Evolutionary conservation across 257 asterid species (phyloP), one percentile per base, ranked within the genome.

Genomic region (Sherardia arvensis): DNA sequence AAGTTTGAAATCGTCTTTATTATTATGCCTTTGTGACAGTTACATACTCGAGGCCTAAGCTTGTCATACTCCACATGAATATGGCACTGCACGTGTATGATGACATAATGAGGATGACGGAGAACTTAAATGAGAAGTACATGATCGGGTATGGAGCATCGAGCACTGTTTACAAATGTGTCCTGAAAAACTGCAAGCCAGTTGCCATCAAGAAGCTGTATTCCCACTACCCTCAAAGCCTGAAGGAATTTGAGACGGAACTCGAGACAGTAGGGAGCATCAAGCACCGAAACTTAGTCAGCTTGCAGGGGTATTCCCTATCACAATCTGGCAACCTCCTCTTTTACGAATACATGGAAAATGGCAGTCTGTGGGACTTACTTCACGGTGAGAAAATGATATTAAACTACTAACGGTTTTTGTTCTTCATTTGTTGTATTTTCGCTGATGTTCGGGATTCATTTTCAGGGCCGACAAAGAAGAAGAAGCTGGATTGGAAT

Each of bases 41-140:
- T 20, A 72, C 59, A 49, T 92, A 83, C 80, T 79, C 93, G 21
- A 65, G 86, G 64, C 97, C 98, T 0, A 92, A 88, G 81, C 98
- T 92, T 30, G 95, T 88, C 20, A 85, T 88, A 75, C 95, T 92
- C 62, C 85, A 92, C 87, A 88, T 92, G 97, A 92, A 92, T 70
- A 85, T 89, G 97, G 97, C 98, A 23, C 95, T 92, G 61, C 97
- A 92, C 43, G 89, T 92, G 34, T 92, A 86, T 7, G 98, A 92
- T 43, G 98, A 92, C 78, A 87, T 92, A 11, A 92, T 92, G 97
- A 84, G 98, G 73, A 87, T 87, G 95, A 92, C 98, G 0, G 98
- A 88, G 68, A 88, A 92, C 63, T 73, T 92, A 12, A 92, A 80
- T 34, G 98, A 91, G 81, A 91, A 92, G 68, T 85, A 85, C 43